These are phyloP conservation scores for Boletales sp. DNA, from an alignment of 768 basidiomycete genomes.

Conservation along the genomic window DNA sequence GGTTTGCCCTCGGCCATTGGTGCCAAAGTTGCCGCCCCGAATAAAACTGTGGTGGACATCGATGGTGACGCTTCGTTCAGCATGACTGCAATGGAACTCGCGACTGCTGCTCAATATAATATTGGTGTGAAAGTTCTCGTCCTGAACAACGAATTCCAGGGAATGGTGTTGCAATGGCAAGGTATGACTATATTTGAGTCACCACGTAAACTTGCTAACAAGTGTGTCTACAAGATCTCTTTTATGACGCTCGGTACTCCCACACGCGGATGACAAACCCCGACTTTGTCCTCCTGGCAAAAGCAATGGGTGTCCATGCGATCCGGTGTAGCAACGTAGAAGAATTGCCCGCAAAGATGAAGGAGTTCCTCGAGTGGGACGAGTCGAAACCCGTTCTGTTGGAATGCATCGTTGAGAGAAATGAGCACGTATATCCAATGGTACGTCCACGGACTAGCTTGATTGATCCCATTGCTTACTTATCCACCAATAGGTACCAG, in stretches of 20 bases:
- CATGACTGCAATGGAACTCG: constrained; percentile 99
- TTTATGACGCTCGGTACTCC: constrained; percentile 95
- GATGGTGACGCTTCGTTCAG: constrained; percentile 98
- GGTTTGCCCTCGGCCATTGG: constrained; percentile 93
- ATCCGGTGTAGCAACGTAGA: constrained; percentile 65
- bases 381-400: constrained; percentile 80
- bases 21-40: constrained; percentile 92
- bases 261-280: constrained; percentile 96
- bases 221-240: constrained; percentile 59
- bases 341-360: constrained; percentile 94
- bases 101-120: constrained; percentile 84
- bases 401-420: constrained; percentile 83
- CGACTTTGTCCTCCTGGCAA: constrained; percentile 86
- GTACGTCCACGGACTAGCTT: constrained; percentile 35
- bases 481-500: constrained; percentile 57
- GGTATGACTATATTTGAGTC: constrained; percentile 42
- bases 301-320: constrained; percentile 90
- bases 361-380: constrained; percentile 97
- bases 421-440: constrained; percentile 92
- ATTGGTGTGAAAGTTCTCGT: constrained; percentile 95
- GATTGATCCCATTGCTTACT: background rate
- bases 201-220: background rate
- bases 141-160: constrained; percentile 96
- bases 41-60: constrained; percentile 92
- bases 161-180: constrained; percentile 99